phyloP scores from a whole-genome alignment of 1,139 yeast species.

The Kluyveromyces marxianus region DNA sequence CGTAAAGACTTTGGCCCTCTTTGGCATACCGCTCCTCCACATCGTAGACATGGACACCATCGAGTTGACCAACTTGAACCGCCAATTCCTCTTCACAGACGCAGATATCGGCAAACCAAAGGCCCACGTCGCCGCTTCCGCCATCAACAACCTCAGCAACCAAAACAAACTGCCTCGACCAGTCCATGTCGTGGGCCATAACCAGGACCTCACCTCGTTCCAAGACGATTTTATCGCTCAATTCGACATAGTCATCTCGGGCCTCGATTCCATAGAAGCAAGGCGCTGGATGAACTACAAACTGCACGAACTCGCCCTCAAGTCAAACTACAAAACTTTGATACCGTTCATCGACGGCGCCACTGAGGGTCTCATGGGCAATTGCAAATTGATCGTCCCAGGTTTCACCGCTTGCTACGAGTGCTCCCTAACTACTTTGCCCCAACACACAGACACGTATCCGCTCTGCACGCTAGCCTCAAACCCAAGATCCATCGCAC shows the following conservation, averaged over 20 bases:
- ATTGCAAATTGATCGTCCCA: constrained; percentile 81
- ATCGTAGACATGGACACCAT: constrained; percentile 95
- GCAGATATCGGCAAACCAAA: constrained; percentile 74
- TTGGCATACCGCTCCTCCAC: constrained; percentile 68
- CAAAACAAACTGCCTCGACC: constrained; percentile 31
- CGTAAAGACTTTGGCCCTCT: constrained; percentile 69
- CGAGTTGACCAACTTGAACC: constrained; percentile 79
- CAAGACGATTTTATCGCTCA: constrained; percentile 55
- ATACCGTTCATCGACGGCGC: constrained; percentile 94
- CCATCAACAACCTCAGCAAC: constrained; percentile 33
- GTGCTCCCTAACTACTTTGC: constrained; percentile 72
- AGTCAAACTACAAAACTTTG: constrained; percentile 43
- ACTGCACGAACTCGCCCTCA: constrained; percentile 54
- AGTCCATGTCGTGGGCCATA: constrained; percentile 49
- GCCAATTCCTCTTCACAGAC: constrained; percentile 77
- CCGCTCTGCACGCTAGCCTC: constrained; percentile 95
- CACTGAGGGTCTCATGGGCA: constrained; percentile 92
- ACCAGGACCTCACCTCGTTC: constrained; percentile 67
- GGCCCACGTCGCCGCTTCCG: constrained; percentile 70
- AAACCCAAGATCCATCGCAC: constrained; percentile 89
- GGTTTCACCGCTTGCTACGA: constrained; percentile 85
- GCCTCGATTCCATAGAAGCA: constrained; percentile 85
- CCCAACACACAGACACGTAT: constrained; percentile 58
- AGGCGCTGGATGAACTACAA: constrained; percentile 86
- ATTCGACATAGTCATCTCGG: constrained; percentile 74